These are phyloP conservation scores for Sugiyamaella lignohabitans DNA, from an alignment of 805 yeast genomes.

Conservation along the genomic window DNA sequence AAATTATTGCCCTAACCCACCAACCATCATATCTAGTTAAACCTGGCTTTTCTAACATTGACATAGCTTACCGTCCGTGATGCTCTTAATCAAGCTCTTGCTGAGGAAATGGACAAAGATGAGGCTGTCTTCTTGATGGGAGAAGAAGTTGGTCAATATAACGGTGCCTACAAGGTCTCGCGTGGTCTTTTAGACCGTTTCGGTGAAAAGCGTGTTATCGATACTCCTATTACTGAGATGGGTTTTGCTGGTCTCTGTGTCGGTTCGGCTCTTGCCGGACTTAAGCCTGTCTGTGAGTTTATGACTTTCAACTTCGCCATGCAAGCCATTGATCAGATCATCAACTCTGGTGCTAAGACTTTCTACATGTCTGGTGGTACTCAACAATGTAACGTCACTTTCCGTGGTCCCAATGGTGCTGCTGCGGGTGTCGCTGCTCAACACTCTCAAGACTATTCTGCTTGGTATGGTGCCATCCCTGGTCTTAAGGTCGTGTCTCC, in stretches of 20 bases:
- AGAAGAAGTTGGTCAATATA: slow-evolving; percentile 98
- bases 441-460: slow-evolving; percentile 95
- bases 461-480: slow-evolving; percentile 98
- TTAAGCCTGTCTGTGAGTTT: slow-evolving; percentile 95
- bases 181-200: slow-evolving; percentile 92
- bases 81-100: slow-evolving; percentile 89
- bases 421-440: slow-evolving; percentile 99
- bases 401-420: slow-evolving; percentile 99
- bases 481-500: slow-evolving; percentile 97
- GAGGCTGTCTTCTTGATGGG: slow-evolving; percentile 93
- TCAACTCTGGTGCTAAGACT: slow-evolving; percentile 98
- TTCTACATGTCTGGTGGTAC: slow-evolving; percentile 99
- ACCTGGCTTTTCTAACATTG: too few relatives aligned
- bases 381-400: slow-evolving; percentile 93
- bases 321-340: slow-evolving; percentile 98
- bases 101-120: slow-evolving; percentile 96
- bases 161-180: slow-evolving; percentile 97
- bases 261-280: slow-evolving; percentile 94
- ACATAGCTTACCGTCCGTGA: slow-evolving; percentile 85
- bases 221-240: slow-evolving; percentile 98
- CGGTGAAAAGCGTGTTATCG: slow-evolving; percentile 88
- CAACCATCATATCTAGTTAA: too few relatives aligned
- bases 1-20: background rate
- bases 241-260: slow-evolving; percentile 95
- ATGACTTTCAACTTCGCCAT: slow-evolving; percentile 99